These are phyloP conservation scores for Mycena rebaudengoi DNA, from an alignment of 768 basidiomycete genomes.

Conservation along the genomic window DNA sequence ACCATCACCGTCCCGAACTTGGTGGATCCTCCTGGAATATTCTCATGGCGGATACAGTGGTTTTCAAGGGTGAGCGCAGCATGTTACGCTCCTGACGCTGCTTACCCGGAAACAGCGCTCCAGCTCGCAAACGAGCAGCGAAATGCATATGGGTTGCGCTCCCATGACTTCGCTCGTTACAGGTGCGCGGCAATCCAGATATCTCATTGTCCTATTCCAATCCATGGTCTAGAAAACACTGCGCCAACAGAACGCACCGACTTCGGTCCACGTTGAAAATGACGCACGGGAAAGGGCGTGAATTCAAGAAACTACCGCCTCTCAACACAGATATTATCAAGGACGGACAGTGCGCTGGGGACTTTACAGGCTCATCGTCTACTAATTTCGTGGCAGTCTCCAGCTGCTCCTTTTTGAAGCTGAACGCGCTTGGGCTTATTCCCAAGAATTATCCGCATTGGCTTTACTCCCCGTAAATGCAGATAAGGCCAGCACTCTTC, in stretches of 20 bases:
- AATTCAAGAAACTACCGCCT: conserved; percentile 85
- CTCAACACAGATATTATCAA: conserved; percentile 74
- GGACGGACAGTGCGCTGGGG: conserved; percentile 81
- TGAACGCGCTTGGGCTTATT: conserved; percentile 91
- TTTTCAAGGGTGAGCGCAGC: conserved; percentile 48
- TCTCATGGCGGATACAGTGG: conserved; percentile 41
- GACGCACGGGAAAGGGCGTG: conserved; percentile 89
- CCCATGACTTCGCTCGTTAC: conserved; percentile 89
- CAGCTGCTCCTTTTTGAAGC: conserved; percentile 89
- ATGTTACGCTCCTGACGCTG: conserved; percentile 6
- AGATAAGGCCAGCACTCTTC: conserved; percentile 61
- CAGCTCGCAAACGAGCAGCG: conserved; percentile 89
- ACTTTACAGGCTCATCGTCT: conserved; percentile 2
- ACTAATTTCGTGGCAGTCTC: conserved; percentile 54
- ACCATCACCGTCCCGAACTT: conserved; percentile 20
- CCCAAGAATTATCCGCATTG: conserved; percentile 75
- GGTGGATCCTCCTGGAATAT: conserved; percentile 22
- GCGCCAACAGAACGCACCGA: conserved; percentile 89
- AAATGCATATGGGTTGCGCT: conserved; percentile 89
- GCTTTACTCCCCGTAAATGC: conserved; percentile 61
- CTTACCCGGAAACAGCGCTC: conserved; percentile 63
- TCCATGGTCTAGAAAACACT: conserved; percentile 78
- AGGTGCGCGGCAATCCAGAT: conserved; percentile 53
- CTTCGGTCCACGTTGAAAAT: conserved; percentile 84
- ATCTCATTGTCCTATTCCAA: not conserved